Evolutionary conservation across 140 eudicot species (phyloP), one percentile per base, ranked within the genome.

Genomic region (Cichorium intybus): DNA sequence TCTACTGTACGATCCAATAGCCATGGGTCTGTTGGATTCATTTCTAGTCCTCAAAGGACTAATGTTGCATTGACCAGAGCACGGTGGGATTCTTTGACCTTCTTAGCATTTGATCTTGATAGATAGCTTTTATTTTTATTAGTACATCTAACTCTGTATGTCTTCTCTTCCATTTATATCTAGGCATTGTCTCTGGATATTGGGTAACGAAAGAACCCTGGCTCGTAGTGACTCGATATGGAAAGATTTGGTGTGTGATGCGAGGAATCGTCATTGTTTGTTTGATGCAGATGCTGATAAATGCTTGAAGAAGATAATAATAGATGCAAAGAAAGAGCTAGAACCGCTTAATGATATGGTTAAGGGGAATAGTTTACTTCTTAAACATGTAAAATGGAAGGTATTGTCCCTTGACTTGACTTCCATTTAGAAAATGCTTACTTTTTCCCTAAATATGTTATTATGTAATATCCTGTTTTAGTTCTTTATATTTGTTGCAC

Each of bases 1-100:
- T 79, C 88, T 7, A 82, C 86, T 14, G 88, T 85, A 35, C 51
- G 78, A 71, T 74, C 95, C 5, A 83, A 86, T 50, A 48, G 15
- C 5, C 66, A 46, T 53, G 86, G 95, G 10, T 56, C 80, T 12
- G 69, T 86, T 60, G 95, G 95, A 14, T 86, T 86, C 71, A 34
- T 79, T 0, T 64, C 79, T 15, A 69, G 72, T 80, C 71, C 62
- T 34, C 83, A 66, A 29, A 74, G 95, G 56, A 73, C 84, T 41
- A 86, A 86, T 75, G 95, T 83, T 46, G 87, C 95, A 34, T 55
- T 87, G 64, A 87, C 92, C 0, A 79, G 92, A 75, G 95, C 92
- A 23, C 70, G 88, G 90, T 83, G 73, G 18, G 54, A 7, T 22
- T 10, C 51, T 11, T 16, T 24, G 14, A 67, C 33, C 15, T 10